Conservation (phyloP, 2,329 filamentous ascomycete genomes). For the Cordyceps cateniannulata region DNA sequence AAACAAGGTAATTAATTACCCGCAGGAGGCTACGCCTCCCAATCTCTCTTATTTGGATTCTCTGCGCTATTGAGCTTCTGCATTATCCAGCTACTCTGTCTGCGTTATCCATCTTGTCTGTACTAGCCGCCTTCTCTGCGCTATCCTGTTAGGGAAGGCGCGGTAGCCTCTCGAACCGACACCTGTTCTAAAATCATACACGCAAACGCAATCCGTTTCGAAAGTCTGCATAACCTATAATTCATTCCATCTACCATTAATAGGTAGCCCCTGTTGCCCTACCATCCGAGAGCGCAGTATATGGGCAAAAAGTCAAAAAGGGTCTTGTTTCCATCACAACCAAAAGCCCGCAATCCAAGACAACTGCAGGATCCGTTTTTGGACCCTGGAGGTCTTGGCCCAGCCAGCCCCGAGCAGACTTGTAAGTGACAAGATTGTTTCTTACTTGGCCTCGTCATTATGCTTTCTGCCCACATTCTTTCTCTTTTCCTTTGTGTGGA, state of each 20-base stretch:
- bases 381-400: not conserved
- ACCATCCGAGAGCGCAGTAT: not conserved
- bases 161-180: not conserved
- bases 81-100: too few relatives aligned
- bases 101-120: too few relatives aligned
- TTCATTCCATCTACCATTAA: not conserved
- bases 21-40: too few relatives aligned
- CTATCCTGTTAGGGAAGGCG: too few relatives aligned
- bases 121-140: too few relatives aligned
- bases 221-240: not conserved
- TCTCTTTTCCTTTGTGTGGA: not conserved
- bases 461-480: slow-evolving; percentile 5
- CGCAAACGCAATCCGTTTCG: not conserved
- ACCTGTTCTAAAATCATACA: not conserved
- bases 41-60: too few relatives aligned
- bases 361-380: not conserved
- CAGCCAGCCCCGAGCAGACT: not conserved
- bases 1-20: slow-evolving; percentile 73
- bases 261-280: not conserved
- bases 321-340: slow-evolving; percentile 3
- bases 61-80: too few relatives aligned
- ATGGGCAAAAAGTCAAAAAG: not conserved
- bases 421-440: not conserved
- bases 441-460: not conserved
- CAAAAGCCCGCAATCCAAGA: not conserved